These are phyloP conservation scores for Aspergillus sparsus DNA, from an alignment of 495 filamentous ascomycete species.

Conservation along the genomic window DNA sequence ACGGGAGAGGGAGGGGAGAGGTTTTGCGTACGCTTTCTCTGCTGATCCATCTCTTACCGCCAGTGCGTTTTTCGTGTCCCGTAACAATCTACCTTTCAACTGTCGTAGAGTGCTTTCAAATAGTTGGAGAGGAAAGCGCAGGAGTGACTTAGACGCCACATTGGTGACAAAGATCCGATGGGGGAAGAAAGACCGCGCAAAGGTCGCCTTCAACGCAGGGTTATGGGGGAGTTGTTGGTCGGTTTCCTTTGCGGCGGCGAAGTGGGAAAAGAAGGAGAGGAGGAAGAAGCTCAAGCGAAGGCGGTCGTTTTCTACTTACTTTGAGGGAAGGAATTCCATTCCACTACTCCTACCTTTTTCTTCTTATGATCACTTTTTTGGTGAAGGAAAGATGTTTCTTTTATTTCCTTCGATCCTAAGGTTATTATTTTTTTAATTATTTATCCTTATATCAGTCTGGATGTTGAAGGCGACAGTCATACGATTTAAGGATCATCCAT, in stretches of 20 bases:
- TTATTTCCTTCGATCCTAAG: no score
- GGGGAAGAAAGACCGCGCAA: conserved; percentile 20
- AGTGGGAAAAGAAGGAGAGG: conserved; percentile 17
- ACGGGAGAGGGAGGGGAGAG: background rate
- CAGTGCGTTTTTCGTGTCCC: conserved; percentile 20
- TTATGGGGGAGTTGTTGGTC: conserved; percentile 10
- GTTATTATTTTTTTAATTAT: no score
- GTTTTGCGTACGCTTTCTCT: conserved; percentile 68
- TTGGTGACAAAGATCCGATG: conserved; percentile 28
- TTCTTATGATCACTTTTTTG: no score
- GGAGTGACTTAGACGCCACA: conserved; percentile 48
- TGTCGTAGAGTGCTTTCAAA: conserved; percentile 43
- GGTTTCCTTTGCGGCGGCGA: no score
- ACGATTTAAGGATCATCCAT: no score
- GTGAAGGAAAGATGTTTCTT: no score
- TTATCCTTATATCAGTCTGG: no score
- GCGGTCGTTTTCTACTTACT: conserved; percentile 15
- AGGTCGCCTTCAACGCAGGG: conserved; percentile 11
- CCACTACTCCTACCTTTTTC: background rate
- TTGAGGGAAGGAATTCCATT: no score
- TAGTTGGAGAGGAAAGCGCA: conserved; percentile 43
- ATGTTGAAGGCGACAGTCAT: no score
- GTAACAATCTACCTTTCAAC: conserved; percentile 26
- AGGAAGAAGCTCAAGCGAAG: conserved; percentile 22
- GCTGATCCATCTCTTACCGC: conserved; percentile 69